A percentile compares a stretch with the other conserved stretches of the same genome.
Evolutionary conservation across 1,139 yeast genomes (phyloP).

Genomic region (Scheffersomyces quercinus): DNA sequence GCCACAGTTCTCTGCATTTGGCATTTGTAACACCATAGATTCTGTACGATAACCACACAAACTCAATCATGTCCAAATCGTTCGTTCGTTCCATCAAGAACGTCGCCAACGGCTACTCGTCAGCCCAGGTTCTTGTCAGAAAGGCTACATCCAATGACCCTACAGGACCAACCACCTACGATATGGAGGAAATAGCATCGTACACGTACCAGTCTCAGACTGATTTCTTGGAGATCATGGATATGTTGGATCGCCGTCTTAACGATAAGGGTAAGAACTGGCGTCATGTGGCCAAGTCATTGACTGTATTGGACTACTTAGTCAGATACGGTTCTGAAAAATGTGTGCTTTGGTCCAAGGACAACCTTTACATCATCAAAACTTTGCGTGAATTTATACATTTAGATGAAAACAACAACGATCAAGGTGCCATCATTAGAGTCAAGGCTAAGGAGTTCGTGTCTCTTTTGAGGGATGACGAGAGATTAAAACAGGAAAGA

Average conservation of each 20-base stretch:
- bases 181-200: slow-evolving; percentile 83
- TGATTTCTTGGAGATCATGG: slow-evolving; percentile 90
- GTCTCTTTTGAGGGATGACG: slow-evolving; percentile 76
- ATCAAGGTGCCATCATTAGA: slow-evolving; percentile 88
- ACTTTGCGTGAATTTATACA: slow-evolving; percentile 90
- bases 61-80: slow-evolving; percentile 63
- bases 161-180: slow-evolving; percentile 77
- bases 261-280: slow-evolving; percentile 98
- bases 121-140: slow-evolving; percentile 84
- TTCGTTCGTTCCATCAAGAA: slow-evolving; percentile 87
- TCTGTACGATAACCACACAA: no score
- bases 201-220: slow-evolving; percentile 69
- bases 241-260: slow-evolving; percentile 88
- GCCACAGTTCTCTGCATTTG: no score
- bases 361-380: slow-evolving; percentile 84
- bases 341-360: slow-evolving; percentile 92
- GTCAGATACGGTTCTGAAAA: slow-evolving; percentile 88
- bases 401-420: slow-evolving; percentile 75
- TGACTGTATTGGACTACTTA: slow-evolving; percentile 84
- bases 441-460: slow-evolving; percentile 93
- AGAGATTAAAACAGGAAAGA: slow-evolving; percentile 76
- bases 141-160: slow-evolving; percentile 93
- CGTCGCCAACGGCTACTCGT: slow-evolving; percentile 88
- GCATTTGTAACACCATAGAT: no score
- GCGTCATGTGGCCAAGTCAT: slow-evolving; percentile 93